Evolutionary conservation across 768 basidiomycete species (phyloP), one percentile per base, ranked within the genome.

Genomic region (Phylloporus rhodoxanthus): DNA sequence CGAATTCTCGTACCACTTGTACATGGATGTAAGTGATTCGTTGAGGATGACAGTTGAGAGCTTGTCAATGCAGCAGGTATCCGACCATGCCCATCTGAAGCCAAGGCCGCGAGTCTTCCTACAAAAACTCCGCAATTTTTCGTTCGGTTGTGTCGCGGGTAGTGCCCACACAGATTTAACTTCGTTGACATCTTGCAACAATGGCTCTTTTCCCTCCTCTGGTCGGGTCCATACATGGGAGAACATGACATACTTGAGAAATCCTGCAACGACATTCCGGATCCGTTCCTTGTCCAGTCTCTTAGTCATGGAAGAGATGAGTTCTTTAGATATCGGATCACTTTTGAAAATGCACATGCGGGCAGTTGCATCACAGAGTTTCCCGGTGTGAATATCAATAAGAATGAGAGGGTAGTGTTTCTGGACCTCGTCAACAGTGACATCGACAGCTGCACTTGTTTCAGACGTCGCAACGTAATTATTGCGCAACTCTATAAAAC

Each of bases 11-110:
- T 57, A 57, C 56, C 56, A 55, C 8, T 17, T 43, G 41, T 57
- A 57, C 53, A 57, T 51, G 43, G 47, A 43, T 7, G 5, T 48
- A 14, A 57, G 56, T 7, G 50, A 57, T 21, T 44, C 50, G 33
- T 43, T 26, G 33, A 43, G 48, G 41, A 42, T 29, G 21, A 21
- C 40, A 5, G 14, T 36, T 5, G 26, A 43, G 33, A n/a, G 20
- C 26, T 43, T 49, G 25, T 49, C 41, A 13, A 57, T 57, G 11
- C 55, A 57, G 4, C 50, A 50, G 2, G 53, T 51, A 14, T 57
- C 53, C 1, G 42, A 45, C 53, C 55, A 57, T 1, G 49, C 52
- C 57, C 57, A 58, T 26, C 53, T 50, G 21, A 45, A 55, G 17
- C 53, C 52, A 9, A 51, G 50, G 3, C 8, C 21, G 11, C 34